Evolutionary conservation across 495 filamentous ascomycete species (phyloP).

Genomic region (Platismatia glauca): DNA sequence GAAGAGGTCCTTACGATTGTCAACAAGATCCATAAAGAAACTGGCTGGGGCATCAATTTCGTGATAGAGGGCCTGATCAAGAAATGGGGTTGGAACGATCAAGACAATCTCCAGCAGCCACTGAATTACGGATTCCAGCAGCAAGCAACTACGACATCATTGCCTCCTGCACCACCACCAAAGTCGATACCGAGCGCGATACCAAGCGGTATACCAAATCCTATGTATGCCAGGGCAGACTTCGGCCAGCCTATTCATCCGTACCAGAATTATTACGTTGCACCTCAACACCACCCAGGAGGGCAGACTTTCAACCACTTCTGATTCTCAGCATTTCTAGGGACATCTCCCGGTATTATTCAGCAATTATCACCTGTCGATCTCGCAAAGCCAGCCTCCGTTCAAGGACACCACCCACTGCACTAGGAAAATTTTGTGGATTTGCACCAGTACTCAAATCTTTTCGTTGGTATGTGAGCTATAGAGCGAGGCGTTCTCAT

Average conservation of each 20-base stretch:
- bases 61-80: slow-evolving; percentile 59
- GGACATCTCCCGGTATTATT: background rate
- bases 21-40: slow-evolving; percentile 62
- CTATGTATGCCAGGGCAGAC: slow-evolving; percentile 55
- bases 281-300: slow-evolving; percentile 29
- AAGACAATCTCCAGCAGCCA: slow-evolving; percentile 28
- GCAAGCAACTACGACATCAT: slow-evolving; percentile 23
- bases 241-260: slow-evolving; percentile 67
- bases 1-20: slow-evolving; percentile 76
- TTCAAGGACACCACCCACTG: background rate
- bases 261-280: slow-evolving; percentile 57
- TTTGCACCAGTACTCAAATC: background rate
- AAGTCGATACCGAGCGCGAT: slow-evolving; percentile 30
- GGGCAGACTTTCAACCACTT: slow-evolving; percentile 14
- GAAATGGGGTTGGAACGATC: slow-evolving; percentile 68
- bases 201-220: slow-evolving; percentile 51
- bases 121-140: slow-evolving; percentile 23
- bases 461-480: background rate
- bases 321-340: background rate
- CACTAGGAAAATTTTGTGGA: background rate
- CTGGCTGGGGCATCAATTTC: slow-evolving; percentile 66
- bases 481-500: slow-evolving; percentile 16
- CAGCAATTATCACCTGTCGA: background rate
- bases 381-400: background rate
- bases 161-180: slow-evolving; percentile 22